Conservation (phyloP, 192 early-diverging fungal genomes). For the Cetraspora pellucida region DNA sequence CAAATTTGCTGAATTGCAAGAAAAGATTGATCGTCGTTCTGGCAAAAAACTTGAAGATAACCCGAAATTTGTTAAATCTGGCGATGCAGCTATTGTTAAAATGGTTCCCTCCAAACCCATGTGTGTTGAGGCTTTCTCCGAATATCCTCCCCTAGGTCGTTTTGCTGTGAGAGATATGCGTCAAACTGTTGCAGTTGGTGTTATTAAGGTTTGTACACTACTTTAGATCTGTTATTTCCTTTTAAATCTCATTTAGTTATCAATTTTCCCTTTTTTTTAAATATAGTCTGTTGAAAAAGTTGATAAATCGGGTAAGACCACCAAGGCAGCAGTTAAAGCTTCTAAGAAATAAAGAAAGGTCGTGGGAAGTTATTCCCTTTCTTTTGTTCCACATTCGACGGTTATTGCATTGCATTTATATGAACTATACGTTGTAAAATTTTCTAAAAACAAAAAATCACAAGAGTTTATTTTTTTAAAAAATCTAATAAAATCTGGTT, state of each 20-base stretch:
- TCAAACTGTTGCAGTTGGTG: constrained; percentile 96
- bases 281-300: constrained; percentile 71
- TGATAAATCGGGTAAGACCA: constrained; percentile 76
- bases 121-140: constrained; percentile 91
- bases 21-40: constrained; percentile 97
- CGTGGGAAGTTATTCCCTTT: too few relatives aligned
- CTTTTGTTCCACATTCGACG: too few relatives aligned
- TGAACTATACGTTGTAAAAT: too few relatives aligned
- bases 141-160: constrained; percentile 94
- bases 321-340: constrained; percentile 78
- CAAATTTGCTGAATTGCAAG: constrained; percentile 86
- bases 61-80: constrained; percentile 95
- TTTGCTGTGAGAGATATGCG: constrained; percentile 98
- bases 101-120: constrained; percentile 95
- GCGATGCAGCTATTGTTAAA: constrained; percentile 95
- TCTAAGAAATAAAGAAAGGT: constrained; percentile 71
- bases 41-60: constrained; percentile 90
- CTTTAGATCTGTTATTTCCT: background rate
- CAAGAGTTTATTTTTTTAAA: too few relatives aligned
- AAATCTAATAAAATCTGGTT: constrained; percentile 1
- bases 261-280: background rate
- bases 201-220: constrained; percentile 72
- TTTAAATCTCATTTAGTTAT: background rate
- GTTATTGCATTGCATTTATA: too few relatives aligned
- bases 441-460: too few relatives aligned